Evolutionary conservation across 2,329 filamentous ascomycete genomes (phyloP).

Genomic region (Fusarium begoniae): DNA sequence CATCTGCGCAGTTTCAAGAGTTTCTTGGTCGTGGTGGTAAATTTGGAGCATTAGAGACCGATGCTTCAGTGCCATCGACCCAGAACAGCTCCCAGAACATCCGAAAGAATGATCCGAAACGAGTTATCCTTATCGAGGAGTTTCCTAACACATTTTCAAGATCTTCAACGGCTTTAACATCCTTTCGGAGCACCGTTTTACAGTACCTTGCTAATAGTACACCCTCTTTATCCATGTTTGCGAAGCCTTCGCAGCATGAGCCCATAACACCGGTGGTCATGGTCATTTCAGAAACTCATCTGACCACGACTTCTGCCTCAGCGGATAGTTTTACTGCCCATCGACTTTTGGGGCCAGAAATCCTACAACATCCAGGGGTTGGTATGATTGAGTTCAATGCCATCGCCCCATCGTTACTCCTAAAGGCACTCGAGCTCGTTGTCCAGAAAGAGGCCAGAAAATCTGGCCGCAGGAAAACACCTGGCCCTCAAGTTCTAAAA

Average conservation of each 20-base stretch:
- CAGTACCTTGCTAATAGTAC: slow-evolving; percentile 77
- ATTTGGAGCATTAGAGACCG: slow-evolving; percentile 74
- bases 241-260: slow-evolving; percentile 52
- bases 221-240: slow-evolving; percentile 62
- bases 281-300: slow-evolving; percentile 88
- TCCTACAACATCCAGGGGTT: slow-evolving; percentile 82
- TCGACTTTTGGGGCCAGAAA: slow-evolving; percentile 85
- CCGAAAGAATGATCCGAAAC: slow-evolving; percentile 44
- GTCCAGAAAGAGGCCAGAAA: slow-evolving; percentile 85
- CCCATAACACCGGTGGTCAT: slow-evolving; percentile 80
- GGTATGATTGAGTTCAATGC: slow-evolving; percentile 91
- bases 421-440: slow-evolving; percentile 83
- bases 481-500: slow-evolving; percentile 81
- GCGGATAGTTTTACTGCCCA: slow-evolving; percentile 94
- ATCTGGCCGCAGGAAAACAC: slow-evolving; percentile 78
- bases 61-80: slow-evolving; percentile 43
- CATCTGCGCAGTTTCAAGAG: slow-evolving; percentile 87
- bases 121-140: slow-evolving; percentile 80
- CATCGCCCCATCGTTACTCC: slow-evolving; percentile 85
- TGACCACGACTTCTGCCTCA: slow-evolving; percentile 84
- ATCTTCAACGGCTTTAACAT: slow-evolving; percentile 69
- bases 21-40: slow-evolving; percentile 85
- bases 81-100: slow-evolving; percentile 31
- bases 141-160: slow-evolving; percentile 80
- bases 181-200: slow-evolving; percentile 79